Base-by-base conservation (phyloP, 179 eudicot species). In the Carnegiea gigantea region DNA sequence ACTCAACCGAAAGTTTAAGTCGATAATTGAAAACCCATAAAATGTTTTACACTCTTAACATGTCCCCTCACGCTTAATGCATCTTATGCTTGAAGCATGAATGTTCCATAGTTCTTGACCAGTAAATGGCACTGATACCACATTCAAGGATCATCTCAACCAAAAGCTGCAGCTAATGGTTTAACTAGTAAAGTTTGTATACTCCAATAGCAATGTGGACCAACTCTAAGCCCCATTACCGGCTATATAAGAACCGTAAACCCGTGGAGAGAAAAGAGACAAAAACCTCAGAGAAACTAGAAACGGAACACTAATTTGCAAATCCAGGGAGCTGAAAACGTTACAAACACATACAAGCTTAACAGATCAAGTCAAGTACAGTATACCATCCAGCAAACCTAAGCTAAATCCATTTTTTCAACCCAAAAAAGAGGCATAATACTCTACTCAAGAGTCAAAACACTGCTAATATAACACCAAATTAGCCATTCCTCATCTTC, bases 321-420 rank as follows among this genome's bases (percentile, higher is more conserved):
- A 7, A 75, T 49, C 60, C 33, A 74, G 23, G 21, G 40, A 49
- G 8, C 62, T 17, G 8, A 59, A 17, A 33, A 18, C 9, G 51
- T 14, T 11, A 23, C 24, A 74, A 76, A 51, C 21, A 51, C 6
- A 51, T 30, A 18, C 46, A 15, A 70, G 23, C 73, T 70, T 6
- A 70, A 70, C 62, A 49, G 65, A 76, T 76, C 78, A 76, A 53
- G 44, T 51, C 30, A 76, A 76, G n/a, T 15, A 21, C 4, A 17
- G 13, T 33, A 65, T 1, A 48, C 30, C 24, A 8, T 17, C 78
- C 6, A 78, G 72, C 51, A 40, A 62, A 33, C 33, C 6, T 13
- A 28, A 77, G 53, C 71, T 48, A 20, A 38, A 77, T 38, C 30
- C 51, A 14, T 20, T 36, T 4, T 33, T 33, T 33, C 36, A 71